A percentile compares a stretch with the other conserved stretches of the same genome.
phyloP scores from a whole-genome alignment of 371 early-diverging fungal genomes.

The Mucor circinelloides region DNA sequence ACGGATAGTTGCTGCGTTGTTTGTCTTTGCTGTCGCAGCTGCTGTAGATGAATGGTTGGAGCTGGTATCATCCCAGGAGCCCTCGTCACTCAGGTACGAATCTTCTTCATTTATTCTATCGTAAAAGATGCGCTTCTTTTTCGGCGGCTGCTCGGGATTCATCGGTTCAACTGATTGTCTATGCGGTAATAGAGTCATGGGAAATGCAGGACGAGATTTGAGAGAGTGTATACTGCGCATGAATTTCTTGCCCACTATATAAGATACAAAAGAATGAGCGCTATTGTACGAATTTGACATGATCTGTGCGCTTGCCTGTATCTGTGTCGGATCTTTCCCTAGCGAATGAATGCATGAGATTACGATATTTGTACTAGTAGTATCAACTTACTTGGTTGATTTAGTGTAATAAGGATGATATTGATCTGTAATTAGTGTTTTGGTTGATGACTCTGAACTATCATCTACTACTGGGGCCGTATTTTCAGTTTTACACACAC shows the following conservation, averaged over 20 bases:
- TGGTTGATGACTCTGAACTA: neutral
- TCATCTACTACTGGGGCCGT: neutral
- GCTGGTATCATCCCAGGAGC: neutral
- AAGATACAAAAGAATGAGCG: neutral
- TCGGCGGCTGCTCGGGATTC: slow-evolving; percentile 14
- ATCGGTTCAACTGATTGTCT: slow-evolving; percentile 13
- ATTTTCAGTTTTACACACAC: neutral
- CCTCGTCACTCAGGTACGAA: neutral
- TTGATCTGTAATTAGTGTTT: neutral
- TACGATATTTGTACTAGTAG: neutral
- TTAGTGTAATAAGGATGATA: neutral
- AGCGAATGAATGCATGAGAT: neutral
- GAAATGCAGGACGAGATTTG: slow-evolving; percentile 19
- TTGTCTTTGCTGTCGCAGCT: neutral
- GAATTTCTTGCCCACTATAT: slow-evolving; percentile 16
- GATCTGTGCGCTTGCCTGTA: slow-evolving; percentile 6
- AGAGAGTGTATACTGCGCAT: slow-evolving; percentile 17
- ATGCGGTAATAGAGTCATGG: slow-evolving; percentile 14
- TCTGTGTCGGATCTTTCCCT: neutral
- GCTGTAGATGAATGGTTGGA: neutral
- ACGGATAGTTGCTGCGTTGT: neutral
- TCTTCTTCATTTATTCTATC: neutral
- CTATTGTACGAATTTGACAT: no score
- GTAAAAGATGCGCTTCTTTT: slow-evolving; percentile 13
- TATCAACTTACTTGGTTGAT: neutral